These are phyloP conservation scores for Naganishia kalamii DNA, from an alignment of 768 basidiomycete species.

Conservation along the genomic window DNA sequence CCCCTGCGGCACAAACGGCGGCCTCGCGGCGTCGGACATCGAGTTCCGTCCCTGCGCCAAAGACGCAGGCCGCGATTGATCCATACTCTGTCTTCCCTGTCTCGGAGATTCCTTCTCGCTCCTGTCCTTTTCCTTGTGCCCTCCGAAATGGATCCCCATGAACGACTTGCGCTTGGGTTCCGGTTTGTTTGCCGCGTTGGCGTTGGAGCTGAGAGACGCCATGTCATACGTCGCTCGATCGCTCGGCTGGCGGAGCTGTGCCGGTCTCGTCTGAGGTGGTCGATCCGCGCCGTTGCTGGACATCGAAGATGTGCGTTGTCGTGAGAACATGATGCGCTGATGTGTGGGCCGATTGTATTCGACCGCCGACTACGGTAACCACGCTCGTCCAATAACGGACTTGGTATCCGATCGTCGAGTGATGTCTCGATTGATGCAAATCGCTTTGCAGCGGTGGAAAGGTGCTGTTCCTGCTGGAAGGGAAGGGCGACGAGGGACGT, in stretches of 20 bases:
- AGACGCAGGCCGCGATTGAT: background rate
- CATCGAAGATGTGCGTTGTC: background rate
- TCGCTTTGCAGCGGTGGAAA: too few species aligned
- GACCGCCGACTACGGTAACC: background rate
- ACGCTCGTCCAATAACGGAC: too few species aligned
- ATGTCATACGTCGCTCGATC: background rate
- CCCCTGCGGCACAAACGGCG: background rate
- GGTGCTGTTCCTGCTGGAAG: too few species aligned
- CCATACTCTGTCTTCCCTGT: slow-evolving; percentile 1
- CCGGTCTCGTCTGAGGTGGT: background rate
- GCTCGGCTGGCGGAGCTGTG: background rate
- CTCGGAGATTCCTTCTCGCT: background rate
- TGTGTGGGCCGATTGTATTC: background rate
- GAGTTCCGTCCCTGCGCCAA: background rate
- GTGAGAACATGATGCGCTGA: background rate
- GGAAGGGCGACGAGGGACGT: too few species aligned
- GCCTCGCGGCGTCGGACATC: background rate
- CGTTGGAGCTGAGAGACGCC: background rate
- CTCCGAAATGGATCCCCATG: slow-evolving; percentile 22
- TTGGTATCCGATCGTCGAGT: too few species aligned
- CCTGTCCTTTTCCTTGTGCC: slow-evolving; percentile 8
- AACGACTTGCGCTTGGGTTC: slow-evolving; percentile 14
- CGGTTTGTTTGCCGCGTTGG: background rate
- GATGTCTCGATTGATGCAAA: too few species aligned
- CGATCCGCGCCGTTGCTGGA: slow-evolving; percentile 2